These are phyloP conservation scores for Peronospora farinosa DNA, from an alignment of 352 stramenopile genomes.

Conservation along the genomic window DNA sequence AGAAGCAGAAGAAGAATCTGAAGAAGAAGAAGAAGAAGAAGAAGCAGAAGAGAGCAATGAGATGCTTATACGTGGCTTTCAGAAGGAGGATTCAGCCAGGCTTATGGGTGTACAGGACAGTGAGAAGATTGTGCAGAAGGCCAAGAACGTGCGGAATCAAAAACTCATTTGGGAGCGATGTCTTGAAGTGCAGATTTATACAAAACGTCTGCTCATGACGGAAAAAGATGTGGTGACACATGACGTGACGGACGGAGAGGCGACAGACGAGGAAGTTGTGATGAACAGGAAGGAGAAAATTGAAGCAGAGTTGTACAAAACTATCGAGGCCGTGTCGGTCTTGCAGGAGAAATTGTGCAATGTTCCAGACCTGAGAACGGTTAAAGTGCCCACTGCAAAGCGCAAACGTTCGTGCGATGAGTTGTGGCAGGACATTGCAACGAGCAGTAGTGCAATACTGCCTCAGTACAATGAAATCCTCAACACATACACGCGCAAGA, in stretches of 20 bases:
- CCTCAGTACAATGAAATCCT: constrained; percentile 81
- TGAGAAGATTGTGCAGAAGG: constrained; percentile 73
- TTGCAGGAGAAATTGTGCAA: constrained; percentile 72
- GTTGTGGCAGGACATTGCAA: constrained; percentile 44
- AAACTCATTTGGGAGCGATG: constrained; percentile 82
- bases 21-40: constrained; percentile 33
- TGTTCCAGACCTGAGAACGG: constrained; percentile 38
- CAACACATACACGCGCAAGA: constrained; percentile 74
- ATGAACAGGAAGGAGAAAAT: constrained; percentile 32
- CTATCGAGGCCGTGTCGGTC: constrained; percentile 51
- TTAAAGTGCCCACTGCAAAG: constrained; percentile 39
- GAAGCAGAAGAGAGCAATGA: constrained; percentile 55
- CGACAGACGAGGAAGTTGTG: constrained; percentile 19
- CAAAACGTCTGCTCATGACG: constrained; percentile 61
- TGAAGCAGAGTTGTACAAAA: constrained; percentile 46
- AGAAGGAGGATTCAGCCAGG: constrained; percentile 70
- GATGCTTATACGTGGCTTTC: constrained; percentile 68
- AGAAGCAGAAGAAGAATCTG: constrained; percentile 32
- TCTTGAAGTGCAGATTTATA: constrained; percentile 83
- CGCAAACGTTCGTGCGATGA: constrained; percentile 56
- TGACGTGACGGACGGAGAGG: constrained; percentile 20
- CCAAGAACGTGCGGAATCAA: constrained; percentile 72
- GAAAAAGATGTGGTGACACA: constrained; percentile 27
- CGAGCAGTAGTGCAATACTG: constrained; percentile 39
- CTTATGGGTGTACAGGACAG: constrained; percentile 73